Evolutionary conservation across 1,139 yeast genomes (phyloP).

Genomic region (Candida buenavistaensis): DNA sequence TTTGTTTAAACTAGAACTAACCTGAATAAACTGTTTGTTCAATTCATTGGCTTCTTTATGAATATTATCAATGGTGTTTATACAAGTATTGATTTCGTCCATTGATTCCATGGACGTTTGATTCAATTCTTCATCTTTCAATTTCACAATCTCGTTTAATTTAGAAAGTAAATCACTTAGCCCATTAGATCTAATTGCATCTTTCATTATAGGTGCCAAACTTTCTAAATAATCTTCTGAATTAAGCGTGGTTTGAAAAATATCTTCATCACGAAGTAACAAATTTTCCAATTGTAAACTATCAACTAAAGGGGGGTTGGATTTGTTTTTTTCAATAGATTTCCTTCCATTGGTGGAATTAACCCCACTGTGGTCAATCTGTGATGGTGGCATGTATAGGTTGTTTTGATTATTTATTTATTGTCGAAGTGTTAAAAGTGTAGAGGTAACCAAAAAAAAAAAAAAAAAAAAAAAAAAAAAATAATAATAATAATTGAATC

Average conservation of each 20-base stretch:
- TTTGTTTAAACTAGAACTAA: constrained; percentile 54
- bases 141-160: constrained; percentile 56
- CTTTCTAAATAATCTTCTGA: constrained; percentile 79
- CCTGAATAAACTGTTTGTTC: constrained; percentile 50
- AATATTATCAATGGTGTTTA: constrained; percentile 58
- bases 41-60: constrained; percentile 54
- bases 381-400: constrained; percentile 9
- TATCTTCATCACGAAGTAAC: constrained; percentile 45
- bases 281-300: constrained; percentile 42
- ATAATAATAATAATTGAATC: too few relatives aligned
- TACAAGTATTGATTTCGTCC: constrained; percentile 52
- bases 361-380: constrained; percentile 1
- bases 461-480: too few relatives aligned
- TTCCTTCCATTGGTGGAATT: constrained; percentile 1
- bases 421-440: too few relatives aligned
- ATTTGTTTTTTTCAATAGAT: background rate
- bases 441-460: too few relatives aligned
- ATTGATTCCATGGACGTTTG: constrained; percentile 63
- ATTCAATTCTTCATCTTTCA: constrained; percentile 66
- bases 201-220: constrained; percentile 74
- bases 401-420: background rate
- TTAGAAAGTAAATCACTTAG: constrained; percentile 57
- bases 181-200: constrained; percentile 58
- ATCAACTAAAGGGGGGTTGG: constrained; percentile 16
- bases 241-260: constrained; percentile 49